Percentiles rank a stretch among this genome's conserved stretches.
Evolutionary conservation across 805 yeast species (phyloP).

Genomic region (Yarrowia yakushimensis): DNA sequence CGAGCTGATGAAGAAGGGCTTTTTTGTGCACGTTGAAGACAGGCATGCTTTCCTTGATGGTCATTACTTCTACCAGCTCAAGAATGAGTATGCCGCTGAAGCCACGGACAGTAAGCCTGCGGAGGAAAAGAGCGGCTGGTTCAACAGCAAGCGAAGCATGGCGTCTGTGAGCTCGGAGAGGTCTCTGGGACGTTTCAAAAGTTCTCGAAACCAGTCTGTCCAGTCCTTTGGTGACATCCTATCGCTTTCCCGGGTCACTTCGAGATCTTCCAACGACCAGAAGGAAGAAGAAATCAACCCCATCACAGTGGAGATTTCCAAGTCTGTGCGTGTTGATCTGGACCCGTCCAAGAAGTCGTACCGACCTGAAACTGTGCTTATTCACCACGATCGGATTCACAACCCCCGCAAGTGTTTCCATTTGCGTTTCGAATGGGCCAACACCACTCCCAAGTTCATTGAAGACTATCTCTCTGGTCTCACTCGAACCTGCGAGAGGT

Average conservation of each 20-base stretch:
- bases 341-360: constrained; percentile 71
- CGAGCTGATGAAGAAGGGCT: constrained; percentile 61
- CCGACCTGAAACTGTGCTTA: constrained; percentile 71
- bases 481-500: constrained; percentile 79
- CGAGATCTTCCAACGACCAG: background rate
- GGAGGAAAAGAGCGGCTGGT: constrained; percentile 11
- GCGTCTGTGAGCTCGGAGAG: constrained; percentile 6
- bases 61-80: constrained; percentile 78
- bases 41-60: constrained; percentile 89
- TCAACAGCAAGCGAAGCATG: constrained; percentile 10
- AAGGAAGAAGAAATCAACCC: constrained; percentile 1
- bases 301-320: constrained; percentile 46
- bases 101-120: background rate
- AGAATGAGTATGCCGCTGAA: constrained; percentile 48
- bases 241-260: background rate
- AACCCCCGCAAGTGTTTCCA: constrained; percentile 95
- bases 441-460: constrained; percentile 77
- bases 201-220: background rate
- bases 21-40: constrained; percentile 77
- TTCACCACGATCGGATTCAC: constrained; percentile 88
- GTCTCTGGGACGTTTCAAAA: background rate
- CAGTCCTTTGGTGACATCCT: constrained; percentile 17
- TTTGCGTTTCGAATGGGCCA: constrained; percentile 86
- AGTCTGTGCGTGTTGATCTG: constrained; percentile 63
- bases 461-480: constrained; percentile 76